These are phyloP conservation scores for Trypanosoma melophagium DNA, from an alignment of 208 protist species.

Conservation along the genomic window DNA sequence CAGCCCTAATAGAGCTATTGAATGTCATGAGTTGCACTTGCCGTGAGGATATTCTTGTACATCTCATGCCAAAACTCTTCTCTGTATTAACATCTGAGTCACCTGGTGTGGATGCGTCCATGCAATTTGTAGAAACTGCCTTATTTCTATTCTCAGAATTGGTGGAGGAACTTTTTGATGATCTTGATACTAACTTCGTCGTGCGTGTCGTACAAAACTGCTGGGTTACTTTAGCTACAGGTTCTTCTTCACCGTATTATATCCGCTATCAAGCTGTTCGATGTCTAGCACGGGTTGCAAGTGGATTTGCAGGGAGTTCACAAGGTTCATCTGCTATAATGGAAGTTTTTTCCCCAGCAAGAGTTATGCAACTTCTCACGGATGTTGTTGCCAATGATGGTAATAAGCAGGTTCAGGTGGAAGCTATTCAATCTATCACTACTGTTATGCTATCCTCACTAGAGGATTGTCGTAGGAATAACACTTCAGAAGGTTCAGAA, in stretches of 20 bases:
- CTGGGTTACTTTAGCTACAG: conserved; percentile 3
- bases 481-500: background rate
- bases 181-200: conserved; percentile 15
- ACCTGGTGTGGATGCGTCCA: background rate
- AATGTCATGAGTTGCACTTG: conserved; percentile 29
- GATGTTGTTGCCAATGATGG: conserved; percentile 24
- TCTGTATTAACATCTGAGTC: background rate
- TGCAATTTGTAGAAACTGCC: conserved; percentile 22
- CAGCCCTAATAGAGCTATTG: conserved; percentile 25
- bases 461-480: background rate
- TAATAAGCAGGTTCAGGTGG: conserved; percentile 39
- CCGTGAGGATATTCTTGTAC: conserved; percentile 10
- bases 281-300: conserved; percentile 20
- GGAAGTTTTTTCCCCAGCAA: conserved; percentile 4
- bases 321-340: background rate
- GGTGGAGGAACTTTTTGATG: conserved; percentile 34
- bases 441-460: conserved; percentile 1
- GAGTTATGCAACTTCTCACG: conserved; percentile 22
- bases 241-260: conserved; percentile 12
- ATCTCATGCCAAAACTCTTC: conserved; percentile 14
- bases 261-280: conserved; percentile 33
- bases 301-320: conserved; percentile 3
- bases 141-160: conserved; percentile 46
- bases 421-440: conserved; percentile 33
- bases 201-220: conserved; percentile 8